Percentiles rank a stretch among this genome's conserved stretches.
phyloP scores from a whole-genome alignment of 352 stramenopile species.

The Phytopythium mirpurense region DNA sequence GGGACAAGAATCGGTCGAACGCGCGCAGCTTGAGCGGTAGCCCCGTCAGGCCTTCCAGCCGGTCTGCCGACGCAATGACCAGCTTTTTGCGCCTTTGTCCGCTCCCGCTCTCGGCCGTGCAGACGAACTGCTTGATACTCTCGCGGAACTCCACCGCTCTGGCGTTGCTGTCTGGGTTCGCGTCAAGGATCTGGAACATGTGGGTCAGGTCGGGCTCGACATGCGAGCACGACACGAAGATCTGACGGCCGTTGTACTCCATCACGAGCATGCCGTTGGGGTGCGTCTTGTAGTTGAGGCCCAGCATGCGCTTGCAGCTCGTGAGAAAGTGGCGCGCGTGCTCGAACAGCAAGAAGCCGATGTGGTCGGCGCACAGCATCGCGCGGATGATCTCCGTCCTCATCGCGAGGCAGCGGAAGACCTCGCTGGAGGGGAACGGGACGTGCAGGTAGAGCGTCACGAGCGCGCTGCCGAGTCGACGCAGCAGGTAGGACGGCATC shows the following conservation, averaged over 20 bases:
- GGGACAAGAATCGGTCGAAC: constrained; percentile 93
- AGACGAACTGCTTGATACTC: constrained; percentile 35
- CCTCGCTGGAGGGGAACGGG: constrained; percentile 97
- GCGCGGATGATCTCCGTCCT: constrained; percentile 88
- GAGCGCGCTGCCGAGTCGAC: constrained; percentile 87
- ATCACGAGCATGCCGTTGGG: constrained; percentile 88
- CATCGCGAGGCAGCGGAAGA: constrained; percentile 94
- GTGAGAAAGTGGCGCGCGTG: constrained; percentile 92
- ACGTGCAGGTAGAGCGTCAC: constrained; percentile 98
- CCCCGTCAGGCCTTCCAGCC: constrained; percentile 94
- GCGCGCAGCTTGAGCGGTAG: constrained; percentile 96
- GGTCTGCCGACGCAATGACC: constrained; percentile 90
- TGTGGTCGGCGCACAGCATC: constrained; percentile 89
- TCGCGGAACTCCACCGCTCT: constrained; percentile 21
- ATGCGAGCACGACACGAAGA: constrained; percentile 96
- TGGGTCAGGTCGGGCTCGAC: constrained; percentile 91
- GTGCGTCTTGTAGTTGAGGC: constrained; percentile 90
- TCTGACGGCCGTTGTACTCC: constrained; percentile 94
- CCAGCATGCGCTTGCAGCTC: constrained; percentile 91
- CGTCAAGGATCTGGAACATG: constrained; percentile 59
- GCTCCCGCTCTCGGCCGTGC: constrained; percentile 14
- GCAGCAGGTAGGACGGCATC: constrained; percentile 94
- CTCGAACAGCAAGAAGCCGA: constrained; percentile 93
- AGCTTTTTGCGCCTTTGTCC: constrained; percentile 31
- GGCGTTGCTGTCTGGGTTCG: constrained; percentile 34